Conservation (phyloP, 805 yeast genomes). For the Lipomyces orientalis region DNA sequence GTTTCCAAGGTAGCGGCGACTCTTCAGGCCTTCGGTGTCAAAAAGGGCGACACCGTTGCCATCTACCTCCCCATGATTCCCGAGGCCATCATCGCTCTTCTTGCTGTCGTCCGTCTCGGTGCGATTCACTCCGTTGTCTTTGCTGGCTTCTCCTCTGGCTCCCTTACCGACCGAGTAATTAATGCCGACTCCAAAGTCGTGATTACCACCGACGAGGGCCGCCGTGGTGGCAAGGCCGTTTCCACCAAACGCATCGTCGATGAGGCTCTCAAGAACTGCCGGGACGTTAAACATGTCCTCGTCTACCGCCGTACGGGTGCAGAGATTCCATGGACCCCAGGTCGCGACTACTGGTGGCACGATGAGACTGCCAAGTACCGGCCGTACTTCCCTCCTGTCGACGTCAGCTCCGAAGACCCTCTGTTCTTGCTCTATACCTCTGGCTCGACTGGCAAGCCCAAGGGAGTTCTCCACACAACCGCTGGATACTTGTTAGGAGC, state of each 20-base stretch:
- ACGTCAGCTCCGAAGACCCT: constrained; percentile 93
- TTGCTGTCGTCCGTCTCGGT: constrained; percentile 92
- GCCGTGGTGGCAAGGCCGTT: constrained; percentile 93
- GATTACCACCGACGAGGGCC: constrained; percentile 93
- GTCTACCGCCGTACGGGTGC: constrained; percentile 89
- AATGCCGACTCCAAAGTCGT: constrained; percentile 87
- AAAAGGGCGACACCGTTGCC: constrained; percentile 95
- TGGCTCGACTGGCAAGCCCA: constrained; percentile 98
- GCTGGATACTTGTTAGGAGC: constrained; percentile 96
- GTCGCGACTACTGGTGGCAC: constrained; percentile 96
- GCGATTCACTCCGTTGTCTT: constrained; percentile 95
- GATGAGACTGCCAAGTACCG: constrained; percentile 83
- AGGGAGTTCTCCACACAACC: constrained; percentile 95
- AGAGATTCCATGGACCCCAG: constrained; percentile 70
- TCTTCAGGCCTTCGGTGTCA: constrained; percentile 81
- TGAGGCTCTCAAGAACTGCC: constrained; percentile 81
- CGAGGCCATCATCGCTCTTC: constrained; percentile 90
- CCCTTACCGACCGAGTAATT: constrained; percentile 84
- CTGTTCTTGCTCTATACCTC: constrained; percentile 94
- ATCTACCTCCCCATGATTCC: constrained; percentile 98
- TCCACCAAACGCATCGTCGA: constrained; percentile 94
- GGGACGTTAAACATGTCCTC: constrained; percentile 75
- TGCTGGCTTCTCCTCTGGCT: constrained; percentile 95
- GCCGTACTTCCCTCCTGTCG: constrained; percentile 82
- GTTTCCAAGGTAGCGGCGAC: constrained; percentile 88